These are phyloP conservation scores for Eimeria falciformis DNA, from an alignment of 169 alveolate genomes.

Conservation along the genomic window DNA sequence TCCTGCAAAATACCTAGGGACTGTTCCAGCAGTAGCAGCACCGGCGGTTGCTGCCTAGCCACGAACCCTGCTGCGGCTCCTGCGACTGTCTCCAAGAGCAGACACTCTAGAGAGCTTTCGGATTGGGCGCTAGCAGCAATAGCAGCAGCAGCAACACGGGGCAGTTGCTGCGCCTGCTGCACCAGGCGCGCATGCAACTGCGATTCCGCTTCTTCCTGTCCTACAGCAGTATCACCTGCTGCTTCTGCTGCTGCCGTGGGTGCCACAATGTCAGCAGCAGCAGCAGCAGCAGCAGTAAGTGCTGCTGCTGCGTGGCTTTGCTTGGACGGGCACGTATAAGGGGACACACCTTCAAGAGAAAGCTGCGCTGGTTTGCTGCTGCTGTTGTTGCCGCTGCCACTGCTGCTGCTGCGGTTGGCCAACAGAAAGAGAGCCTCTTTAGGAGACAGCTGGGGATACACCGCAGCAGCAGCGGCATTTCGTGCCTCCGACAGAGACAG, in stretches of 20 bases:
- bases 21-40: background rate
- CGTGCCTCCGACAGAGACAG: background rate
- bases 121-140: background rate
- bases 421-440: background rate
- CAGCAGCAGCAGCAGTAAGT: background rate
- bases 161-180: background rate
- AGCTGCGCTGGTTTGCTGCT: background rate
- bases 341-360: background rate
- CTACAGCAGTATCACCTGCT: no score
- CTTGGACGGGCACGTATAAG: no score
- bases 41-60: background rate
- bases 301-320: background rate
- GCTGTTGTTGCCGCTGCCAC: background rate
- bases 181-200: constrained; percentile 9
- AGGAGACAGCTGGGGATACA: background rate
- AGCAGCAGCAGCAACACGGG: background rate
- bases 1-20: background rate
- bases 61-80: background rate
- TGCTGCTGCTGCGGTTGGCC: background rate
- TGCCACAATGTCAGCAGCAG: background rate
- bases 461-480: background rate
- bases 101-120: background rate
- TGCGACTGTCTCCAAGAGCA: background rate
- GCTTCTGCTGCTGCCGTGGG: background rate
- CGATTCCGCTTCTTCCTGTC: background rate